Percentiles rank a stretch among this genome's conserved stretches.
Conservation (phyloP, 768 basidiomycete species). For the Botryobasidium botryosum region DNA sequence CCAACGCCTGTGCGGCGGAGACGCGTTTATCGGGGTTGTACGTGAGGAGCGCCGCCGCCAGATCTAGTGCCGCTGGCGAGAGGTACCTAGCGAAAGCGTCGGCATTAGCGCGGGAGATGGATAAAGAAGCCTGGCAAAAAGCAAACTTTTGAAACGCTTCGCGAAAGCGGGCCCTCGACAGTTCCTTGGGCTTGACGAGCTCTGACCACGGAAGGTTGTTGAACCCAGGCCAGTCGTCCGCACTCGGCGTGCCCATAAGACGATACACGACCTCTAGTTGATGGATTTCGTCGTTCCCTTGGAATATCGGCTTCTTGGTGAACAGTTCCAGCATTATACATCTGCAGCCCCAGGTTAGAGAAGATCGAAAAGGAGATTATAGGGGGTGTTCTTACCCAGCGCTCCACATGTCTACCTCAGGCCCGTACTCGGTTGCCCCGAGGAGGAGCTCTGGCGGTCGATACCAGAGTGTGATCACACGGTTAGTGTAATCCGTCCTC, state of each 20-base stretch:
- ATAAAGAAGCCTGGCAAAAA: conserved; percentile 12
- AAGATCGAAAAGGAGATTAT: neutral
- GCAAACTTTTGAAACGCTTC: conserved; percentile 71
- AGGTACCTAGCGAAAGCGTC: conserved; percentile 42
- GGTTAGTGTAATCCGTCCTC: conserved; percentile 91
- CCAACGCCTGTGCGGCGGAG: conserved; percentile 64
- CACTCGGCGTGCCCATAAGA: conserved; percentile 75
- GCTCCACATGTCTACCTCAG: conserved; percentile 99
- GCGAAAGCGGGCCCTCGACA: conserved; percentile 56
- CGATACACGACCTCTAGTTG: conserved; percentile 89
- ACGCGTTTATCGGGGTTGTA: conserved; percentile 68
- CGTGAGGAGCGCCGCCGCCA: conserved; percentile 65
- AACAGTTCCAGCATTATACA: conserved; percentile 99
- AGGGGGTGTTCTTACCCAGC: conserved; percentile 52
- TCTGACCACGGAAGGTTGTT: conserved; percentile 93
- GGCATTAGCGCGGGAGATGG: neutral
- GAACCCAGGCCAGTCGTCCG: conserved; percentile 68
- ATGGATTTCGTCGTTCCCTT: conserved; percentile 94
- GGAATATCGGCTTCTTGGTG: conserved; percentile 91
- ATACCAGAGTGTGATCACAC: conserved; percentile 98
- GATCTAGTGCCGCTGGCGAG: conserved; percentile 68
- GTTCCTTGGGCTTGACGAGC: conserved; percentile 79
- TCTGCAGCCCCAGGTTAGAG: conserved; percentile 26
- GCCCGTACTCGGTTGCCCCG: conserved; percentile 90
- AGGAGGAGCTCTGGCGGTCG: conserved; percentile 88